Conservation (phyloP, 2,329 filamentous ascomycete genomes). For the Fusarium continuum region DNA sequence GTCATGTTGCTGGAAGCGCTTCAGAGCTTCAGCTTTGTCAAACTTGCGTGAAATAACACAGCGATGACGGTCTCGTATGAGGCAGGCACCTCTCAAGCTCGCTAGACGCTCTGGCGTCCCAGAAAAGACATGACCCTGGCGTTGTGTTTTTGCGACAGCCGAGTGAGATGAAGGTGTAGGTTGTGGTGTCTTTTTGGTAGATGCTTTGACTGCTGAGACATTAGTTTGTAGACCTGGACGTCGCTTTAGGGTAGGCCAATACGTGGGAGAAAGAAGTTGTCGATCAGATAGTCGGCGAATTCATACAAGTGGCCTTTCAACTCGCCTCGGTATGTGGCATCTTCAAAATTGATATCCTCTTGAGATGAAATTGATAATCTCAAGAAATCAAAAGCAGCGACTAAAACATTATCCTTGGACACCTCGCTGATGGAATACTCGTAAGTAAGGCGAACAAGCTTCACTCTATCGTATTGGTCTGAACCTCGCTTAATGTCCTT, state of each 20-base stretch:
- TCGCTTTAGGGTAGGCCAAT: too few relatives aligned
- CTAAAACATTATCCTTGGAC: neutral
- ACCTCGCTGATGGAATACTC: neutral
- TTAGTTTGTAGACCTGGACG: too few relatives aligned
- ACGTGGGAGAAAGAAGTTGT: constrained; percentile 12
- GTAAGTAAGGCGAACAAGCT: constrained; percentile 9
- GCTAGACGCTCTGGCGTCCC: constrained; percentile 12
- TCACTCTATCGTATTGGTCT: neutral
- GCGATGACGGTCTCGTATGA: constrained; percentile 16
- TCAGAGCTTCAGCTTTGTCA: neutral
- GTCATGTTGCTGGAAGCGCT: neutral
- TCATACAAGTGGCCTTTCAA: neutral
- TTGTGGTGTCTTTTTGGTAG: constrained; percentile 18
- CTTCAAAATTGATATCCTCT: constrained; percentile 1
- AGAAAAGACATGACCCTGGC: constrained; percentile 2
- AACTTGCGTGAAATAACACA: constrained; percentile 20
- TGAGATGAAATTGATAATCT: neutral
- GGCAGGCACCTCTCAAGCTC: constrained; percentile 5
- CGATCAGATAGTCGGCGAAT: constrained; percentile 5
- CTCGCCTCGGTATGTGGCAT: neutral
- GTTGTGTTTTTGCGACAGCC: constrained; percentile 4
- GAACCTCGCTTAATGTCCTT: neutral
- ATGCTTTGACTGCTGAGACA: too few relatives aligned
- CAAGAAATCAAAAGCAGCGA: neutral
- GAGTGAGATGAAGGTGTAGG: constrained; percentile 11